These are phyloP conservation scores for Corymbia citriodora DNA, from an alignment of 441 rosid genomes.

Conservation along the genomic window DNA sequence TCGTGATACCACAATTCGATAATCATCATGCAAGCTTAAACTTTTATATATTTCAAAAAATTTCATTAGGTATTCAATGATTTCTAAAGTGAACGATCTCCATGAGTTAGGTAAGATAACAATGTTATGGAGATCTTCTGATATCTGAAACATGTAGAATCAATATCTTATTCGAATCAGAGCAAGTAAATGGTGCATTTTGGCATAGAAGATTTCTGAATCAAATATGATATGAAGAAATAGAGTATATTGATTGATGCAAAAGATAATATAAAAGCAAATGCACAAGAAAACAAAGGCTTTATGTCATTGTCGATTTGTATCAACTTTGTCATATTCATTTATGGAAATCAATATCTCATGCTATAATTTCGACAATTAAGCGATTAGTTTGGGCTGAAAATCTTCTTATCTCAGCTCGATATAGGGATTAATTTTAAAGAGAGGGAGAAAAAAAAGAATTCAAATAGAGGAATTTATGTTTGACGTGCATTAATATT, in stretches of 20 bases:
- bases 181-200: background rate
- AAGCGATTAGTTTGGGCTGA: fast-evolving
- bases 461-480: background rate
- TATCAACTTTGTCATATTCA: fast-evolving
- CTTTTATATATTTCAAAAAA: too few relatives aligned
- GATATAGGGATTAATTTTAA: background rate
- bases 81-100: too few relatives aligned
- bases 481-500: background rate
- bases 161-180: fast-evolving
- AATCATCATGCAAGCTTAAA: too few relatives aligned
- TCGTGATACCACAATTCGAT: too few relatives aligned
- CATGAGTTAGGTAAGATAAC: background rate
- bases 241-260: fast-evolving
- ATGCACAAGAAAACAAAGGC: fast-evolving
- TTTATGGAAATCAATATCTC: fast-evolving
- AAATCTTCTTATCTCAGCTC: fast-evolving
- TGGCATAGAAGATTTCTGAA: background rate
- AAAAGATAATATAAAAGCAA: fast-evolving
- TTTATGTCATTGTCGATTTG: fast-evolving
- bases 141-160: background rate
- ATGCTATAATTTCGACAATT: fast-evolving
- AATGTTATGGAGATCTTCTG: background rate
- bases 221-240: too few relatives aligned
- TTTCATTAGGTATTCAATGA: too few relatives aligned
- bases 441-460: fast-evolving